These are phyloP conservation scores for Neurospora sp. DNA, from an alignment of 495 filamentous ascomycete genomes.

Conservation along the genomic window DNA sequence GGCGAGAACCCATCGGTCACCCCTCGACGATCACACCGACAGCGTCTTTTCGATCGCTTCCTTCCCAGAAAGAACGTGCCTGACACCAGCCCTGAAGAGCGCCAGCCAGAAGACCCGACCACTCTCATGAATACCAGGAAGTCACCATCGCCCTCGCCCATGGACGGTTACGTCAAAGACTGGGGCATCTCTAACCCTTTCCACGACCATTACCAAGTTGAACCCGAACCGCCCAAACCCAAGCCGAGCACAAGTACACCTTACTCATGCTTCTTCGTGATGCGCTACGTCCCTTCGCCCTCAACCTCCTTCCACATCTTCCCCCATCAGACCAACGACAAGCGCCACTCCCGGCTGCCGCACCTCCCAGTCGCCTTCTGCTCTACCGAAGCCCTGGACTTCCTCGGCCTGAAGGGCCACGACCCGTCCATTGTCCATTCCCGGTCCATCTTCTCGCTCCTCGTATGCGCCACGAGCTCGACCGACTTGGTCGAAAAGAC, in stretches of 20 bases:
- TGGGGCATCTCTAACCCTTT: background rate
- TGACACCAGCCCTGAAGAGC: background rate
- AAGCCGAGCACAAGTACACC: conserved; percentile 10
- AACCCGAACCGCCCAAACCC: conserved; percentile 28
- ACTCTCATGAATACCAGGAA: background rate
- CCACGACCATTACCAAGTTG: background rate
- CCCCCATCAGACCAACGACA: background rate
- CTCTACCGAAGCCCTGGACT: conserved; percentile 25
- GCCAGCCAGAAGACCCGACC: background rate
- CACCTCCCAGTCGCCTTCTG: conserved; percentile 16
- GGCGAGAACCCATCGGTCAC: background rate
- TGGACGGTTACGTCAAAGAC: background rate
- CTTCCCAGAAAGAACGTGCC: background rate
- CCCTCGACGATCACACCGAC: background rate
- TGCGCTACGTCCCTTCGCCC: conserved; percentile 8
- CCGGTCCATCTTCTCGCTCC: conserved; percentile 41
- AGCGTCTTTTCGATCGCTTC: background rate
- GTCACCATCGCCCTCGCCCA: background rate
- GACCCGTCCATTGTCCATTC: conserved; percentile 28
- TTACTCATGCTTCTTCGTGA: conserved; percentile 38
- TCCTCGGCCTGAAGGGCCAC: conserved; percentile 30
- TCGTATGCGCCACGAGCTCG: conserved; percentile 28
- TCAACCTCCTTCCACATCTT: background rate
- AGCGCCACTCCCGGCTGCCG: background rate
- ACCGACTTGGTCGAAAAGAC: conserved; percentile 19